Evolutionary conservation across 1,139 yeast species (phyloP).

Genomic region (Komagataea norvegica): DNA sequence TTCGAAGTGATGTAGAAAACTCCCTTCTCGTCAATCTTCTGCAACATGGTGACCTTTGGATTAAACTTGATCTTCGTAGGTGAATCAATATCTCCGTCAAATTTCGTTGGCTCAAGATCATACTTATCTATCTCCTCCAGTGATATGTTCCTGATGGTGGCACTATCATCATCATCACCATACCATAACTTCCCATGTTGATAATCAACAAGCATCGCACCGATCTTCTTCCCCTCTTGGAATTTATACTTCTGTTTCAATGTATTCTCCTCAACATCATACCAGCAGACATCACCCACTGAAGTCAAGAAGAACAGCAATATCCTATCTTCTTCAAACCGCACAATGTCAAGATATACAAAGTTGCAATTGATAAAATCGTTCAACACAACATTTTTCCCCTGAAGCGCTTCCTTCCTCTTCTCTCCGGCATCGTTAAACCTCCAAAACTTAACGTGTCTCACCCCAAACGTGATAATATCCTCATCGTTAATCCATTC

Average conservation of each 20-base stretch:
- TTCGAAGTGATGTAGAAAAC: constrained; percentile 32
- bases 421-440: constrained; percentile 30
- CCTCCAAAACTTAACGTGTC: constrained; percentile 60
- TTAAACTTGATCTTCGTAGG: constrained; percentile 23
- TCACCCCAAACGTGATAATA: constrained; percentile 51
- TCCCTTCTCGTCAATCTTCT: constrained; percentile 19
- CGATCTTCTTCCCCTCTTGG: constrained; percentile 12
- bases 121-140: constrained; percentile 6
- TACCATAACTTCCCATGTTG: constrained; percentile 16
- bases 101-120: constrained; percentile 6
- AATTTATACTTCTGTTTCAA: constrained; percentile 16
- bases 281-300: constrained; percentile 35
- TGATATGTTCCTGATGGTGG: constrained; percentile 5
- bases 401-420: constrained; percentile 37
- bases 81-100: constrained; percentile 21
- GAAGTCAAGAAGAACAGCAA: constrained; percentile 40
- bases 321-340: constrained; percentile 2
- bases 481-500: constrained; percentile 43
- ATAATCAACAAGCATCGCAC: constrained; percentile 17
- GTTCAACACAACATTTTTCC: constrained; percentile 56
- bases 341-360: constrained; percentile 26
- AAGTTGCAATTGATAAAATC: constrained; percentile 44
- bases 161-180: constrained; percentile 15
- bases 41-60: constrained; percentile 18
- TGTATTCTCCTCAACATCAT: constrained; percentile 13